Evolutionary conservation across 2,329 filamentous ascomycete genomes (phyloP).

Genomic region (Neoscytalidium dimidiatum): DNA sequence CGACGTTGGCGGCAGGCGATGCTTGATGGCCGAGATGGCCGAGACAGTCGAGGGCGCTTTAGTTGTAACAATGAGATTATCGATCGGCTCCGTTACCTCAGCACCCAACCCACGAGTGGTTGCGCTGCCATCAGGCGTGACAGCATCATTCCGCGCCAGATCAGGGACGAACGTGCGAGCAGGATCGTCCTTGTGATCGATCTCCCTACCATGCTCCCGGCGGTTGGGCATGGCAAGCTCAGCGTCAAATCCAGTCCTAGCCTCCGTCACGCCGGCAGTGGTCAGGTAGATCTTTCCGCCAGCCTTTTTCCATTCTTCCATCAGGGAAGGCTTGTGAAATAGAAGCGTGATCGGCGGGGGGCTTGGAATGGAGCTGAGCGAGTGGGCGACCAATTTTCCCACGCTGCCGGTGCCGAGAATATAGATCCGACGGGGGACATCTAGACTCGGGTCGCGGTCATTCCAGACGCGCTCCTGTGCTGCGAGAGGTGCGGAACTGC

Average conservation of each 20-base stretch:
- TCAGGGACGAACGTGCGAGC: background rate
- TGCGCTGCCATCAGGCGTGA: background rate
- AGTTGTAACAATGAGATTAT: slow-evolving; percentile 75
- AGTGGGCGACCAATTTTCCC: slow-evolving; percentile 75
- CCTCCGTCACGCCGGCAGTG: slow-evolving; percentile 44
- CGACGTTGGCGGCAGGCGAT: slow-evolving; percentile 66
- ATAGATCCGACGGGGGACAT: slow-evolving; percentile 56
- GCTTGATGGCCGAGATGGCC: slow-evolving; percentile 66
- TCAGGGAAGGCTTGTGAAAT: slow-evolving; percentile 59
- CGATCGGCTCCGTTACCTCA: slow-evolving; percentile 53
- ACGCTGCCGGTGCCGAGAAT: slow-evolving; percentile 81
- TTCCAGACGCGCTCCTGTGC: background rate
- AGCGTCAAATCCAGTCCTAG: slow-evolving; percentile 46
- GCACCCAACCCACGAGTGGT: slow-evolving; percentile 12
- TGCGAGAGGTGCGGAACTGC: background rate
- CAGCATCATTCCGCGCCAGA: background rate
- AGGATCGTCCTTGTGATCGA: slow-evolving; percentile 12
- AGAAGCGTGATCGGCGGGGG: slow-evolving; percentile 78
- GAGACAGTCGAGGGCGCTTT: slow-evolving; percentile 71
- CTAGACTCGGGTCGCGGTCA: background rate
- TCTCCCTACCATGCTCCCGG: slow-evolving; percentile 41
- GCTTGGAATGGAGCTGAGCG: slow-evolving; percentile 61
- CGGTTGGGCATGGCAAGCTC: slow-evolving; percentile 42
- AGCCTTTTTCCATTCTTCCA: slow-evolving; percentile 51
- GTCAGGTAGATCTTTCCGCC: slow-evolving; percentile 48